Conservation (phyloP, 2,329 filamentous ascomycete genomes). For the Botrytis paeoniae region DNA sequence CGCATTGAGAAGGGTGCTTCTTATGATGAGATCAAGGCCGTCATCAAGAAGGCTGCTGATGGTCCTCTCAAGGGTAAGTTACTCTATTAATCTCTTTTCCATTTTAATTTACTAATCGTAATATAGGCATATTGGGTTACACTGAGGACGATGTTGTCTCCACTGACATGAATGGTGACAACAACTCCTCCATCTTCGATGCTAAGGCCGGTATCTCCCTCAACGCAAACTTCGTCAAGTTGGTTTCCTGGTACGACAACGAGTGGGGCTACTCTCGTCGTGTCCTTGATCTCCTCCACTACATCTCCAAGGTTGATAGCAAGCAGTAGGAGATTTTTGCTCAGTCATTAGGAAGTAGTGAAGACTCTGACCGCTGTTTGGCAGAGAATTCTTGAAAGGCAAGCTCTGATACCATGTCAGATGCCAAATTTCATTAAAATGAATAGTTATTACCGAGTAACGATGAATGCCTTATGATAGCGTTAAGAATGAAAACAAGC, state of each 20-base stretch:
- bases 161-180: constrained; percentile 88
- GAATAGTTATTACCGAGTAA: constrained; percentile 15
- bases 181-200: constrained; percentile 96
- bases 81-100: neutral
- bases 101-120: constrained; percentile 22
- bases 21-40: constrained; percentile 91
- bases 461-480: constrained; percentile 25
- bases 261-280: constrained; percentile 99
- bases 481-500: constrained; percentile 16
- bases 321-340: constrained; percentile 35
- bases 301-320: constrained; percentile 75
- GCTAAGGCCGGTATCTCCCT: constrained; percentile 98
- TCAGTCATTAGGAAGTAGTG: constrained; percentile 24
- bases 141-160: constrained; percentile 97
- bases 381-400: constrained; percentile 36
- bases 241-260: constrained; percentile 96
- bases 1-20: constrained; percentile 85
- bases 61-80: constrained; percentile 78
- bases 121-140: constrained; percentile 79
- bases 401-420: constrained; percentile 31
- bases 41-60: constrained; percentile 83
- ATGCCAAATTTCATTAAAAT: constrained; percentile 19
- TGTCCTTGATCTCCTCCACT: constrained; percentile 77
- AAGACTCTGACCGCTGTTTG: constrained; percentile 34
- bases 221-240: constrained; percentile 98